phyloP scores from a whole-genome alignment of 345 rosid genomes.

The Hibiscus mutabilis region DNA sequence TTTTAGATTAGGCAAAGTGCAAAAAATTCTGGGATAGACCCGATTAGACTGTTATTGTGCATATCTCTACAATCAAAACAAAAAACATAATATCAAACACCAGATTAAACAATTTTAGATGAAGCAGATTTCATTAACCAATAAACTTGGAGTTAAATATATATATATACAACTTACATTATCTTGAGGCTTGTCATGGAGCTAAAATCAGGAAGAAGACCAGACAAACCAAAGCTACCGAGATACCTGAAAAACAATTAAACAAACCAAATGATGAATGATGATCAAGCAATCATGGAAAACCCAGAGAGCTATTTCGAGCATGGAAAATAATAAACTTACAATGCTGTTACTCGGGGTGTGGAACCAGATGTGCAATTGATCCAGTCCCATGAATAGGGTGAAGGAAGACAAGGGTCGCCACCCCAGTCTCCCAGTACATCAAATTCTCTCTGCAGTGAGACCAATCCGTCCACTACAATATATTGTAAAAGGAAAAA shows the following conservation, averaged over 20 bases:
- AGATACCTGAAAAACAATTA: constrained; percentile 26
- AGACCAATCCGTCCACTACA: constrained; percentile 30
- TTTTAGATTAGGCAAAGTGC: constrained; percentile 27
- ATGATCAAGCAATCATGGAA: not conserved
- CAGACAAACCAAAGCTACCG: constrained; percentile 24
- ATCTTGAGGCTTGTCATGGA: constrained; percentile 36
- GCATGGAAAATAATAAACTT: not conserved
- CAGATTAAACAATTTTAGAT: not conserved
- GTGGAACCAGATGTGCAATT: constrained; percentile 24
- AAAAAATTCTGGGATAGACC: constrained; percentile 28
- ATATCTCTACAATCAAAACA: constrained; percentile 26
- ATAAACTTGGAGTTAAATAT: too few species aligned
- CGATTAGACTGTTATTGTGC: constrained; percentile 30
- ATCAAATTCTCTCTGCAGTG: constrained; percentile 11
- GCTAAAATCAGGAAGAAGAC: constrained; percentile 41
- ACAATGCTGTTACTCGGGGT: constrained; percentile 43
- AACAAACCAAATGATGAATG: not conserved
- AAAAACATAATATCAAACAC: not conserved
- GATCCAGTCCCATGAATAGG: constrained; percentile 44
- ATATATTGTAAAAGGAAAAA: not conserved
- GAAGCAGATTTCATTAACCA: too few species aligned
- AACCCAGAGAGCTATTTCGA: not conserved
- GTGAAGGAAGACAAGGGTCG: constrained; percentile 47
- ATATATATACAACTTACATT: constrained; percentile 23
- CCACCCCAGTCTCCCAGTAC: constrained; percentile 8